phyloP scores from a whole-genome alignment of 129 eudicot genomes.

The Smallanthus sonchifolius region DNA sequence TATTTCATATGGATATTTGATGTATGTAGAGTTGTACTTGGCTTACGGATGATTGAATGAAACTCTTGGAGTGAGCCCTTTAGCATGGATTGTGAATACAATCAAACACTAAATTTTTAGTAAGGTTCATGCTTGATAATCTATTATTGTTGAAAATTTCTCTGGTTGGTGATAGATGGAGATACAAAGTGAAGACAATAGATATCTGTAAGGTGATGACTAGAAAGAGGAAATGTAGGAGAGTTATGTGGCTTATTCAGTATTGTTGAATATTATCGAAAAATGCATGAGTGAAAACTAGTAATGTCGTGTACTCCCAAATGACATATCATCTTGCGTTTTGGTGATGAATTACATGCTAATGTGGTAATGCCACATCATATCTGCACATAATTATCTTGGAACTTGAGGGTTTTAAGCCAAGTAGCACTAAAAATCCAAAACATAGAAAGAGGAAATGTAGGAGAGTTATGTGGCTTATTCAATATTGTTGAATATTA shows the following conservation, averaged over 20 bases:
- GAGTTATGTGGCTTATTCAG: background rate
- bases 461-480: background rate
- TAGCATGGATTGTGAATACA: background rate
- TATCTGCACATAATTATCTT: background rate
- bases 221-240: background rate
- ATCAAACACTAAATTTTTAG: background rate
- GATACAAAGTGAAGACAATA: background rate
- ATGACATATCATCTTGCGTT: background rate
- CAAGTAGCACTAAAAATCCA: background rate
- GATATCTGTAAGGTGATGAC: background rate
- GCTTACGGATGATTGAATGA: background rate
- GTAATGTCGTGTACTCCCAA: background rate
- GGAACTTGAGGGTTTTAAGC: background rate
- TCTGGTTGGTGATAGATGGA: background rate
- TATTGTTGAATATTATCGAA: background rate
- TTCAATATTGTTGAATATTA: background rate
- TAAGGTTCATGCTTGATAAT: background rate
- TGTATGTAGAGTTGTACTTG: background rate
- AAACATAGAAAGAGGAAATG: background rate
- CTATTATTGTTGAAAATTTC: background rate
- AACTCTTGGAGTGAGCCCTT: background rate
- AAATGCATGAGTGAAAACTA: background rate
- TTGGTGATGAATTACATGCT: background rate
- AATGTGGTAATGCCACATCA: background rate
- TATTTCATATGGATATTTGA: background rate